Evolutionary conservation across 805 yeast genomes (phyloP).

Genomic region (Metschnikowia kofuensis): DNA sequence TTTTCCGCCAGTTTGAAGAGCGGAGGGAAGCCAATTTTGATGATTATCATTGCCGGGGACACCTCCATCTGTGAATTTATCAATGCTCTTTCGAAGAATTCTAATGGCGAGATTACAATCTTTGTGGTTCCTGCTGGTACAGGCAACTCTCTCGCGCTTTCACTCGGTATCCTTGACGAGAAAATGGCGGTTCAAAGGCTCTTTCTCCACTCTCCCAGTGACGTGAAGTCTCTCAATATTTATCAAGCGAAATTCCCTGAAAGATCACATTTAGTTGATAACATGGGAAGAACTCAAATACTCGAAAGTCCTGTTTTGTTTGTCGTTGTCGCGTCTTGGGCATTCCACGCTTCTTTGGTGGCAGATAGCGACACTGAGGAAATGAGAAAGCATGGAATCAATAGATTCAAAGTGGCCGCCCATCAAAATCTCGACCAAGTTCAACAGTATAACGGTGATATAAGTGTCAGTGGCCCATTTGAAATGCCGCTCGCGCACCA

Average conservation of each 20-base stretch:
- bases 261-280: slow-evolving; percentile 22
- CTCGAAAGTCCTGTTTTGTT: slow-evolving; percentile 29
- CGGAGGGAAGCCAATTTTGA: slow-evolving; percentile 25
- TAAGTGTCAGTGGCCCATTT: slow-evolving; percentile 17
- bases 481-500: slow-evolving; percentile 3
- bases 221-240: slow-evolving; percentile 37
- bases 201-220: slow-evolving; percentile 23
- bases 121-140: slow-evolving; percentile 72
- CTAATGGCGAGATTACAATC: slow-evolving; percentile 20
- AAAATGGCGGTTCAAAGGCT: slow-evolving; percentile 33
- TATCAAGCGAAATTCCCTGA: slow-evolving; percentile 45
- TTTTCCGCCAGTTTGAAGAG: slow-evolving; percentile 33
- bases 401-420: slow-evolving; percentile 72
- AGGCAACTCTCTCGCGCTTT: slow-evolving; percentile 76
- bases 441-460: slow-evolving; percentile 50
- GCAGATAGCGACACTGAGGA: slow-evolving; percentile 75
- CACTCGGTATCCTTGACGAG: slow-evolving; percentile 43
- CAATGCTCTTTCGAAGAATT: slow-evolving; percentile 39
- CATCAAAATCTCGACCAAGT: slow-evolving; percentile 44
- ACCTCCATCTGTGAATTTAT: slow-evolving; percentile 78
- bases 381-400: slow-evolving; percentile 58
- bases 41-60: slow-evolving; percentile 78
- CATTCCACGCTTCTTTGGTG: slow-evolving; percentile 80
- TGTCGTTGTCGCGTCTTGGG: slow-evolving; percentile 77
- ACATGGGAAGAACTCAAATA: slow-evolving; percentile 17